Base-by-base conservation (phyloP, 1,284 basidiomycete species). In the Malassezia japonica region DNA sequence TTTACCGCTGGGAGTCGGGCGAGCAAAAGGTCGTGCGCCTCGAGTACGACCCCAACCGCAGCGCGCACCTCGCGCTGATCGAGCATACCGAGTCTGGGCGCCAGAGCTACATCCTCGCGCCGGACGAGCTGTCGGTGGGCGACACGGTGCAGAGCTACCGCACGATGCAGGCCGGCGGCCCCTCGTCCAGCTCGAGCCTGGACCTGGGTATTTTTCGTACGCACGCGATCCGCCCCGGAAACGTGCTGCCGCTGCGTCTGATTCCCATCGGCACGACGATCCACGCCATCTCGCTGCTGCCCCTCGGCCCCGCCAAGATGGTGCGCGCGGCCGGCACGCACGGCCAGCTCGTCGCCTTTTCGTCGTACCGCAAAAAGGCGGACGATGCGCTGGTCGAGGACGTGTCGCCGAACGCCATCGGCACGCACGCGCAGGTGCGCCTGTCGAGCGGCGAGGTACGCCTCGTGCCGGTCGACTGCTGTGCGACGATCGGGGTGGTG, bases 21-120 rank as follows among this genome's bases (percentile, higher is more conserved):
- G 78, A 84, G 35, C 86, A 89, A 71, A 83, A 88, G 60, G 90
- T 96, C 36, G 79, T 92, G 13, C 81, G 91, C 36, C 86, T 98
- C 64, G 92, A 98, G 75, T 98, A 95, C 73, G 92, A 98, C 77
- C 92, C 92, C 0, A 86, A 87, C 27, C 80, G 92, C 43, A 86
- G 84, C 36, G 88, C 87, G 3, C 94, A 98, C 74, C 91, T 98
- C 66, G 92, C 92, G 1, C 79, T 98, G 46, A 71, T 96, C 60
- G 78, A 79, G 70, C 78, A 63, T 80, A 79, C 4, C 72, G 50
- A 56, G 75, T 79, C 60, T 77, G 77, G 64, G 82, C 44, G 80
- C 79, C 48, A 55, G 50, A 85, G 82, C 67, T 96, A 98, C 74
- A 91, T 96, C 65, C 77, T 96, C 42, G 90, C 92, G 1, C 84